Evolutionary conservation across 2,329 filamentous ascomycete genomes (phyloP).

Genomic region (Curvularia hawaiiensis): DNA sequence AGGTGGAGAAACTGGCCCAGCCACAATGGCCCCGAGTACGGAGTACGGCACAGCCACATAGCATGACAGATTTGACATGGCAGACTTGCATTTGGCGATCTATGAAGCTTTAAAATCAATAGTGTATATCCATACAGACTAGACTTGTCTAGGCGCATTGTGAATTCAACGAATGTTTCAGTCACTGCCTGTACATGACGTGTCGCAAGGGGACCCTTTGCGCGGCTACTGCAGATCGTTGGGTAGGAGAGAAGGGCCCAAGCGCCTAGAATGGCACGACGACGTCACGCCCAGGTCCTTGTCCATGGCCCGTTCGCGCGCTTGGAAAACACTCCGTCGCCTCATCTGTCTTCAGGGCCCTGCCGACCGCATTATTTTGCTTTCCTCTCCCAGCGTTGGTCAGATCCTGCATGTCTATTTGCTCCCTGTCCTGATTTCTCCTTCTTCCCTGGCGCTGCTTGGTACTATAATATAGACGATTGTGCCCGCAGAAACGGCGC

Average conservation of each 20-base stretch:
- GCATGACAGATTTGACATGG: background rate
- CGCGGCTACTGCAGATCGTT: slow-evolving; percentile 22
- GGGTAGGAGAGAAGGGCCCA: slow-evolving; percentile 12
- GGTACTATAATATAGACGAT: background rate
- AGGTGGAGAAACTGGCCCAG: background rate
- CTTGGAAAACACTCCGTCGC: slow-evolving; percentile 14
- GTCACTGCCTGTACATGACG: slow-evolving; percentile 8
- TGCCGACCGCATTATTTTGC: background rate
- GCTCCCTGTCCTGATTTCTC: background rate
- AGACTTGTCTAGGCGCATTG: background rate
- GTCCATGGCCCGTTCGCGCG: slow-evolving; percentile 13
- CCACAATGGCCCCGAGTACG: background rate
- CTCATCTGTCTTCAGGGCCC: slow-evolving; percentile 3
- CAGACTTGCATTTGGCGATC: background rate
- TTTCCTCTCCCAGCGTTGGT: background rate
- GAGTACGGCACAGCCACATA: slow-evolving; percentile 2
- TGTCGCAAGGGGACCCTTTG: slow-evolving; percentile 15
- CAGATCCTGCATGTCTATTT: background rate
- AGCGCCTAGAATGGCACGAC: slow-evolving; percentile 20
- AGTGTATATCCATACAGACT: background rate
- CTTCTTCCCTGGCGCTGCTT: background rate
- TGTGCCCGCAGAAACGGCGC: slow-evolving; percentile 2
- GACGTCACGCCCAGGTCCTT: slow-evolving; percentile 27
- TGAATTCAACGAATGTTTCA: slow-evolving; percentile 3
- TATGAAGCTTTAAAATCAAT: background rate